phyloP scores from a whole-genome alignment of 1,284 basidiomycete species.

The Exsudoporus floridanus region DNA sequence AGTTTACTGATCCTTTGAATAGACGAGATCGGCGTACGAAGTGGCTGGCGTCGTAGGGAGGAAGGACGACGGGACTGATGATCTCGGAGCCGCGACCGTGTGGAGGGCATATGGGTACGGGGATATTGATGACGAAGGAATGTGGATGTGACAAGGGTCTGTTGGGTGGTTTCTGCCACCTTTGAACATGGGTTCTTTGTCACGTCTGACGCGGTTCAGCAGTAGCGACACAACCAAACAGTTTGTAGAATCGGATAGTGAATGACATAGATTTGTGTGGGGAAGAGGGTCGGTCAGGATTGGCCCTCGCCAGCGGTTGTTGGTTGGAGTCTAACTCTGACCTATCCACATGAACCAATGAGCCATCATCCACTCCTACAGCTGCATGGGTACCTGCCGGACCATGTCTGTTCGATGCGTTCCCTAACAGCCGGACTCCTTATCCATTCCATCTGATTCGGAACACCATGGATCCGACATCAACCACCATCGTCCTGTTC shows the following conservation, averaged over 20 bases:
- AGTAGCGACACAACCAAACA: neutral
- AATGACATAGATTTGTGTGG: neutral
- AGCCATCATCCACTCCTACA: too few relatives aligned
- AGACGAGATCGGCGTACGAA: slow-evolving; percentile 43
- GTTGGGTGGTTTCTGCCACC: neutral
- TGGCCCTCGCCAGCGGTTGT: too few relatives aligned
- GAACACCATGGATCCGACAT: too few relatives aligned
- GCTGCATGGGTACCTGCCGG: too few relatives aligned
- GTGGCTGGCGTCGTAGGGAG: slow-evolving; percentile 43
- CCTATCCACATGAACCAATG: too few relatives aligned
- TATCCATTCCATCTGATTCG: too few relatives aligned
- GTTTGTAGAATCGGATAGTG: neutral
- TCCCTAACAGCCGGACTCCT: too few relatives aligned
- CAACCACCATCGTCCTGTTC: too few relatives aligned
- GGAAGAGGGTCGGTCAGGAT: too few relatives aligned
- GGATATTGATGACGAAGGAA: slow-evolving; percentile 28
- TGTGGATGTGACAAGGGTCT: slow-evolving; percentile 16
- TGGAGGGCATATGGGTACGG: slow-evolving; percentile 40
- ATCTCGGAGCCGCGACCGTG: slow-evolving; percentile 44
- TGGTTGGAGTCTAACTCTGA: too few relatives aligned
- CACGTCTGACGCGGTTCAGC: neutral
- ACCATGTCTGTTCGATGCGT: too few relatives aligned
- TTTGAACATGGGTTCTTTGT: neutral
- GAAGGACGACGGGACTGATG: slow-evolving; percentile 45
- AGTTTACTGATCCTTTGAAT: neutral